Evolutionary conservation across 2,329 filamentous ascomycete species (phyloP).

Genomic region (Fusarium austroafricanum): DNA sequence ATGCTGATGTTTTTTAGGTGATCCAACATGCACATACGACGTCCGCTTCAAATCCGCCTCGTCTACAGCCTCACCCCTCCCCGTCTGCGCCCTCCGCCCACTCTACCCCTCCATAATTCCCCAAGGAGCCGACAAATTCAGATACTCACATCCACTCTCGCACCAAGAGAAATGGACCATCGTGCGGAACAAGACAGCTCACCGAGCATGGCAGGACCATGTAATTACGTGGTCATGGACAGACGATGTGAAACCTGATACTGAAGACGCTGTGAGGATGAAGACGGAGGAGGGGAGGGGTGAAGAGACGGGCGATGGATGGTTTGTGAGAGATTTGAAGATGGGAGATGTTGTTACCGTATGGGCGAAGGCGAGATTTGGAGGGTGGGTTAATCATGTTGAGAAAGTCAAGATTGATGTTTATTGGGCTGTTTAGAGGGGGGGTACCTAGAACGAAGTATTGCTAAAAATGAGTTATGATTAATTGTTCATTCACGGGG

Average conservation of each 20-base stretch:
- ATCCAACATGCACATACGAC: conserved; percentile 48
- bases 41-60: conserved; percentile 40
- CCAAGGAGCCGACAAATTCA: conserved; percentile 37
- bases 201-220: conserved; percentile 53
- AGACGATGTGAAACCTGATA: conserved; percentile 60
- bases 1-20: conserved; percentile 40
- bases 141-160: conserved; percentile 54
- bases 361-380: conserved; percentile 70
- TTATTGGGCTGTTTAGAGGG: conserved; percentile 64
- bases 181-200: conserved; percentile 60
- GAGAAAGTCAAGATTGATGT: conserved; percentile 64
- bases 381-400: conserved; percentile 64
- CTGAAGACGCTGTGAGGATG: conserved; percentile 54
- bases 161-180: conserved; percentile 56
- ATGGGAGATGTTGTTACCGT: conserved; percentile 71
- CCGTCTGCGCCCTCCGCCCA: conserved; percentile 53
- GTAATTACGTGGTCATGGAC: conserved; percentile 64
- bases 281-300: conserved; percentile 61
- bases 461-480: not conserved
- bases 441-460: not conserved
- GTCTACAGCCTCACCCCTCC: conserved; percentile 41
- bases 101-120: conserved; percentile 49
- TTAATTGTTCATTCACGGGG: not conserved
- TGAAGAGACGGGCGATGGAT: conserved; percentile 61
- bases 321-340: conserved; percentile 66